These are phyloP conservation scores for Phytomonas sp. DNA, from an alignment of 208 protist genomes.

Conservation along the genomic window DNA sequence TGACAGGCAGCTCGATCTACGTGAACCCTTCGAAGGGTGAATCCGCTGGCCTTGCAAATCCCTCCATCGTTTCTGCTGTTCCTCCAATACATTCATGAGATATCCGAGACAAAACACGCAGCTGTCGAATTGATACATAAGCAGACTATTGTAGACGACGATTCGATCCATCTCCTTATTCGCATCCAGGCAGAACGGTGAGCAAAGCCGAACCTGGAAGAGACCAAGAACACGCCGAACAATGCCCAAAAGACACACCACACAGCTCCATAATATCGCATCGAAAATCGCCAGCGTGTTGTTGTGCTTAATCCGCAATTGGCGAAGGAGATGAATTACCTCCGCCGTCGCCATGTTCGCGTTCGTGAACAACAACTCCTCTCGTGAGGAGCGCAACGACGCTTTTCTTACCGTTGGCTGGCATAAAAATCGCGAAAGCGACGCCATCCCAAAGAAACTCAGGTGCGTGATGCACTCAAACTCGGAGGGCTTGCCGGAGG, in stretches of 20 bases:
- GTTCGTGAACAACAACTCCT: not conserved
- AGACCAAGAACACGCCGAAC: no score
- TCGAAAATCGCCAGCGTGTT: no score
- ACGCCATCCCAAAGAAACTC: conserved; percentile 50
- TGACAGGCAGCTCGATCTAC: no score
- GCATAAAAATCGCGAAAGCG: conserved; percentile 23
- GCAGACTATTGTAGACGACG: conserved; percentile 66
- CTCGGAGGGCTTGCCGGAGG: conserved; percentile 82
- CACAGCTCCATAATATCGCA: no score
- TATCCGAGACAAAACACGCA: conserved; percentile 57
- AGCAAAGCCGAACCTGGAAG: conserved; percentile 11
- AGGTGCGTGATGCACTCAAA: conserved; percentile 60
- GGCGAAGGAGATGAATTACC: no score
- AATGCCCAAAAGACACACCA: no score
- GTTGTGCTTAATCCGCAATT: no score
- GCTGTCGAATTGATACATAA: conserved; percentile 79
- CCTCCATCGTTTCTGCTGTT: conserved; percentile 33
- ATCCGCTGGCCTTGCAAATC: not conserved
- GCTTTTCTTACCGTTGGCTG: conserved; percentile 6
- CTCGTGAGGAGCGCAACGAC: not conserved
- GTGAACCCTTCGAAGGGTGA: no score
- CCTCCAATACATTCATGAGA: conserved; percentile 40
- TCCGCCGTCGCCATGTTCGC: no score
- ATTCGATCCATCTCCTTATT: conserved; percentile 21
- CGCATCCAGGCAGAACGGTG: conserved; percentile 10